A percentile compares a stretch with the other conserved stretches of the same genome.
Evolutionary conservation across 2,329 filamentous ascomycete species (phyloP).

Genomic region (Fusarium nelsonii): DNA sequence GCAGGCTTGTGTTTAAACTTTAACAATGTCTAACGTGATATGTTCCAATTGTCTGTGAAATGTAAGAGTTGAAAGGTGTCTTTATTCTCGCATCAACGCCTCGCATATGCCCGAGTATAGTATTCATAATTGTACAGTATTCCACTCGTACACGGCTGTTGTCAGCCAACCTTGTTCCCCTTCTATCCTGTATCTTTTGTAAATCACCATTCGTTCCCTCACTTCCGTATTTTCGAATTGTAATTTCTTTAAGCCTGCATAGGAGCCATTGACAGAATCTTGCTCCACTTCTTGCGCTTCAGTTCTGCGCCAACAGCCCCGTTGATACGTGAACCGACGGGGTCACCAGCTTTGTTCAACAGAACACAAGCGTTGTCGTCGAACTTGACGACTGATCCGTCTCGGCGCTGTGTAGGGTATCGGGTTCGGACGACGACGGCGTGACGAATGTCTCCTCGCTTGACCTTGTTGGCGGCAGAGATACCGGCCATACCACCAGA

Average conservation of each 20-base stretch:
- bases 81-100: constrained; percentile 52
- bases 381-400: constrained; percentile 92
- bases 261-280: constrained; percentile 95
- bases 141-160: constrained; percentile 44
- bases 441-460: constrained; percentile 95
- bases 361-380: constrained; percentile 98
- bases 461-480: constrained; percentile 87
- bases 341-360: constrained; percentile 96
- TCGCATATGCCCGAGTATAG: constrained; percentile 51
- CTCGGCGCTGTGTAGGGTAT: constrained; percentile 87
- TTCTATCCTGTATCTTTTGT: constrained; percentile 34
- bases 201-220: constrained; percentile 18
- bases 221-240: background rate
- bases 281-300: constrained; percentile 95
- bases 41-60: constrained; percentile 10
- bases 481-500: constrained; percentile 78
- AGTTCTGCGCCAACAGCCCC: constrained; percentile 92
- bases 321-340: constrained; percentile 91
- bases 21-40: constrained; percentile 8
- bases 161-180: constrained; percentile 2
- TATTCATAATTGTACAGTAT: constrained; percentile 53
- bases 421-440: constrained; percentile 93
- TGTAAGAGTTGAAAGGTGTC: constrained; percentile 44
- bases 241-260: constrained; percentile 63
- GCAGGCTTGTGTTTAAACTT: constrained; percentile 8